Percentiles rank a stretch among this genome's conserved stretches.
phyloP scores from a whole-genome alignment of 1,139 yeast species.

The Pichia sp. region DNA sequence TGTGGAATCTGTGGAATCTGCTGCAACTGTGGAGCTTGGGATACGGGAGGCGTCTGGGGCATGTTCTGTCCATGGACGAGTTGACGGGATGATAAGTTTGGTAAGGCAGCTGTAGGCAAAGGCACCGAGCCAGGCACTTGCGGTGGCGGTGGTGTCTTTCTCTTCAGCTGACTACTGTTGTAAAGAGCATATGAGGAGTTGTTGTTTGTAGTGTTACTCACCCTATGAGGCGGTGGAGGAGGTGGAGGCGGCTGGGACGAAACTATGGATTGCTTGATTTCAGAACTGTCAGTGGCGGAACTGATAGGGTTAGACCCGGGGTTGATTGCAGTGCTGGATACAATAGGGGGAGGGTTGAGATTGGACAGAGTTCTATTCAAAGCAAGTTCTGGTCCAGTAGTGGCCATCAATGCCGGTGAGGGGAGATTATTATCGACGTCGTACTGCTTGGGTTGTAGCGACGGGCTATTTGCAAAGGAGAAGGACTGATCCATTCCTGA shows the following conservation, averaged over 20 bases:
- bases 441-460: background rate
- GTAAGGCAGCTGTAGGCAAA: background rate
- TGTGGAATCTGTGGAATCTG: constrained; percentile 4
- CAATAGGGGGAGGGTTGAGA: background rate
- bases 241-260: constrained; percentile 2
- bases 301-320: background rate
- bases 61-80: background rate
- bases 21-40: background rate
- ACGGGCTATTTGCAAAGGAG: constrained; percentile 4
- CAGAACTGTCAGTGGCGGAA: background rate
- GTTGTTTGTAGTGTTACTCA: background rate
- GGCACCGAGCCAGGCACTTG: constrained; percentile 1
- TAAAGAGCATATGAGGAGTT: background rate
- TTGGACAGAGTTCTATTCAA: background rate
- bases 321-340: background rate
- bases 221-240: constrained; percentile 7
- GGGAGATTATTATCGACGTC: background rate
- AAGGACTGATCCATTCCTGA: constrained; percentile 4
- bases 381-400: background rate
- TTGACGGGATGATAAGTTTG: background rate
- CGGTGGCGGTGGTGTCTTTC: constrained; percentile 6
- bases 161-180: background rate
- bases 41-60: background rate
- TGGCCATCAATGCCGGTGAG: background rate
- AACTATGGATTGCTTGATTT: background rate